Percentiles rank a stretch among this genome's conserved stretches.
Evolutionary conservation across 306 rosid species (phyloP).

Genomic region (Casuarina glauca): DNA sequence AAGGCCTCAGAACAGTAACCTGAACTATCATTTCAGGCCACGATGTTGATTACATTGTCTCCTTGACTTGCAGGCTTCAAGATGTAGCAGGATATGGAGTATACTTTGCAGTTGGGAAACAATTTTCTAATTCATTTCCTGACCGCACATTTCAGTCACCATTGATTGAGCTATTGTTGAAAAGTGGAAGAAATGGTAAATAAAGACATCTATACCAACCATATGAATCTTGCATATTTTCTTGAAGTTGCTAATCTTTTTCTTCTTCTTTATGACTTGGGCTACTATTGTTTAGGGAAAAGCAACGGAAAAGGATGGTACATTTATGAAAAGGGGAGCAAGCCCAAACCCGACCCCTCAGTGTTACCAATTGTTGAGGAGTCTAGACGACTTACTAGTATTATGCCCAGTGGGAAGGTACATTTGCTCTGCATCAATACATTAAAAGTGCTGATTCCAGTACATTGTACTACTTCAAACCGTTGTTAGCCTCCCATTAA

Average conservation of each 20-base stretch:
- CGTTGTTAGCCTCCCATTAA: slow-evolving; percentile 1
- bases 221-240: slow-evolving; percentile 7
- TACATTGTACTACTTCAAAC: slow-evolving; percentile 2
- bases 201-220: not conserved
- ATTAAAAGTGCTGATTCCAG: slow-evolving; percentile 14
- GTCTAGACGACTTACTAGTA: slow-evolving; percentile 59
- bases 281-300: slow-evolving; percentile 49
- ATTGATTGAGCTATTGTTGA: slow-evolving; percentile 62
- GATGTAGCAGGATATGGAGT: slow-evolving; percentile 93
- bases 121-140: slow-evolving; percentile 56
- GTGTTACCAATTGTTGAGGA: slow-evolving; percentile 70
- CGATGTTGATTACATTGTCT: slow-evolving; percentile 20
- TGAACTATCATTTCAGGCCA: not conserved
- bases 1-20: not conserved
- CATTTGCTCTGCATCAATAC: slow-evolving; percentile 20
- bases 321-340: slow-evolving; percentile 74
- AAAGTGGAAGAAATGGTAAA: slow-evolving; percentile 85
- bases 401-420: slow-evolving; percentile 87
- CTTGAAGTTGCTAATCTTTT: slow-evolving; percentile 24
- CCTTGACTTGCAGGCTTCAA: slow-evolving; percentile 70
- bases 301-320: slow-evolving; percentile 91
- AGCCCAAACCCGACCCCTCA: slow-evolving; percentile 82
- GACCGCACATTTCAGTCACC: slow-evolving; percentile 67
- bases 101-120: slow-evolving; percentile 59
- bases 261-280: slow-evolving; percentile 14